Evolutionary conservation across 2,329 filamentous ascomycete species (phyloP).

Genomic region (Helminthosporium solani): DNA sequence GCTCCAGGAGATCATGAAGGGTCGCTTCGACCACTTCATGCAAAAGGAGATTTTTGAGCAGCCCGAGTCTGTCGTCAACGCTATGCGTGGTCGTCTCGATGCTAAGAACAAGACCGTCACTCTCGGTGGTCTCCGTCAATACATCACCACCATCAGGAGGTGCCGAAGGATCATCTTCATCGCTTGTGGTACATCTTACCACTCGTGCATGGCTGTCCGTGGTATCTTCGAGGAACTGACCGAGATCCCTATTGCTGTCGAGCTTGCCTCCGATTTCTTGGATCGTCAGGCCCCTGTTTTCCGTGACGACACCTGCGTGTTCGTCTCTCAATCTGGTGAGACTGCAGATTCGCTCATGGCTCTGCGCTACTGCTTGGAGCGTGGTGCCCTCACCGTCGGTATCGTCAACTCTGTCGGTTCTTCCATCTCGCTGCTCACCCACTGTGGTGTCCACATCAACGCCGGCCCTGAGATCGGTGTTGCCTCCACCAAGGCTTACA

Average conservation of each 20-base stretch:
- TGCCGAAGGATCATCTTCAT: conserved; percentile 99
- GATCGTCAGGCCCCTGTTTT: conserved; percentile 96
- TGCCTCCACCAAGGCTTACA: conserved; percentile 98
- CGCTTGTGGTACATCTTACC: conserved; percentile 96
- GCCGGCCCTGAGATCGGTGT: conserved; percentile 98
- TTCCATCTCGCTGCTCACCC: conserved; percentile 96
- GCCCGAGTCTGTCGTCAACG: conserved; percentile 98
- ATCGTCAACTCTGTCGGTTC: conserved; percentile 99
- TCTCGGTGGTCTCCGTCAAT: conserved; percentile 91
- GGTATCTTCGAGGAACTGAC: conserved; percentile 97
- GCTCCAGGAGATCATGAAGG: conserved; percentile 99
- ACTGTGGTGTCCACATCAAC: conserved; percentile 99
- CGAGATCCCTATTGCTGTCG: conserved; percentile 95
- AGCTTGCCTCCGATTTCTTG: conserved; percentile 96
- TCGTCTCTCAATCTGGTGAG: conserved; percentile 98
- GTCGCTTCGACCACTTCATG: conserved; percentile 99
- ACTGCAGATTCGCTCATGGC: conserved; percentile 97
- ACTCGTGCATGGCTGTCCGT: conserved; percentile 99
- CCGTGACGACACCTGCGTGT: conserved; percentile 98
- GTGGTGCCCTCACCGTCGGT: conserved; percentile 93
- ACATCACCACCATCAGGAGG: conserved; percentile 93
- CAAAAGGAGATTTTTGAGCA: conserved; percentile 99
- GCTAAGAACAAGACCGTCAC: conserved; percentile 91
- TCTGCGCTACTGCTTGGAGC: conserved; percentile 95
- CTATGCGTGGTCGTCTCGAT: conserved; percentile 98